Base-by-base conservation (phyloP, 805 yeast species). In the Suhomyces xylopsoci region DNA sequence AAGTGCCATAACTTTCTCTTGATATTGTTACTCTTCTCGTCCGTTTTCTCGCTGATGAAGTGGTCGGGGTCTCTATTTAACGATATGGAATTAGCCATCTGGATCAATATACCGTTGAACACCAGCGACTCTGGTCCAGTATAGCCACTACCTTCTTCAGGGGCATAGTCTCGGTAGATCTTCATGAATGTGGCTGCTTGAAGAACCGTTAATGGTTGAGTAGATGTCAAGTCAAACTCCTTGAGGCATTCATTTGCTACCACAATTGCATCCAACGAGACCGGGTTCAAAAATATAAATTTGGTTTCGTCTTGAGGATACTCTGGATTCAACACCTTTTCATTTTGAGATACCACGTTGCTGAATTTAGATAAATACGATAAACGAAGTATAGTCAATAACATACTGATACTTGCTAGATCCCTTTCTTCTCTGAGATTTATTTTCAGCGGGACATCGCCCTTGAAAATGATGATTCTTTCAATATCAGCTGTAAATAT, bases 1-100 rank as follows among this genome's bases (percentile, higher is more conserved):
- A 70, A 67, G 62, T 75, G 77, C 89, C 89, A 85, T 3, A 83
- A 72, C 57, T 81, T 83, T 59, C 89, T 73, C 77, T 81, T 75
- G 4, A 83, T 60, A 3, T 71, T 58, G 25, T 60, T 58, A 15
- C 54, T 47, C 10, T 50, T 54, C 10, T 47, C 56, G 17, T 54
- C 54, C 5, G 55, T 53, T 1, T 55, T 48, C 6, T 60, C 47
- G 25, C 60, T 63, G 0, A 56, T 45, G 43, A 68, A 63, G 5
- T 69, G 62, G 19, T 68, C 69, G 0, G 78, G 77, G 15, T 74
- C 78, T 24, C 79, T 58, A 57, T 74, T 69, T 17, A 72, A 58
- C 2, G 77, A 77, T 14, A 73, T 52, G 4, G 67, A 59, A 48
- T 66, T 65, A 1, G 79, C 75, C 71, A 73, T 71, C 50, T 70